Evolutionary conservation across 352 stramenopile species (phyloP).

Genomic region (Globisporangium echinulatum): DNA sequence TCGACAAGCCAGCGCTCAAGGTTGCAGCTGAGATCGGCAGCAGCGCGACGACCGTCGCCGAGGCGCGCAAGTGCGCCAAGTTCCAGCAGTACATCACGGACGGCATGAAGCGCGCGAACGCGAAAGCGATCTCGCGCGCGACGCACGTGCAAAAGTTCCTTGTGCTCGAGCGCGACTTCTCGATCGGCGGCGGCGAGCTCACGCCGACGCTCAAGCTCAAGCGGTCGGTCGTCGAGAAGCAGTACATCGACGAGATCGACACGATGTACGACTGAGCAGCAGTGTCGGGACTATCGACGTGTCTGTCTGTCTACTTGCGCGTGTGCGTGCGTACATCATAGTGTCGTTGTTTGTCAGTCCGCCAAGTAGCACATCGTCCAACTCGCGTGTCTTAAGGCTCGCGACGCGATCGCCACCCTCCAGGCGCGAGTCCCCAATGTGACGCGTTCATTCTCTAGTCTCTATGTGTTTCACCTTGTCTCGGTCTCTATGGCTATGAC

Average conservation of each 20-base stretch:
- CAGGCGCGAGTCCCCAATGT: too few species aligned
- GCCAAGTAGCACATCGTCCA: too few species aligned
- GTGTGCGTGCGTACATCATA: too few species aligned
- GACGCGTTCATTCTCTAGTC: too few species aligned
- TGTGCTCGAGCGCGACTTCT: slow-evolving; percentile 79
- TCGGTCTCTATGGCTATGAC: not conserved
- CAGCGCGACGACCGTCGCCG: slow-evolving; percentile 65
- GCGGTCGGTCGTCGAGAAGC: slow-evolving; percentile 77
- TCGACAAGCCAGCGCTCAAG: slow-evolving; percentile 68
- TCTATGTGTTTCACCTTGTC: too few species aligned
- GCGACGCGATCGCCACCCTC: too few species aligned
- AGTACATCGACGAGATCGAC: slow-evolving; percentile 86
- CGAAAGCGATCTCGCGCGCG: slow-evolving; percentile 38
- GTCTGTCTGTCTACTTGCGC: too few species aligned
- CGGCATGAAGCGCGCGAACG: slow-evolving; percentile 57
- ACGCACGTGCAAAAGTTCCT: slow-evolving; percentile 76
- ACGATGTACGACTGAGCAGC: slow-evolving; percentile 53
- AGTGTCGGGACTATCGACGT: too few species aligned
- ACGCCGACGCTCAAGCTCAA: slow-evolving; percentile 95
- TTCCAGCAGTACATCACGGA: slow-evolving; percentile 74
- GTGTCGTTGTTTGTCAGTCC: too few species aligned
- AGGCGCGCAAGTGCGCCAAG: slow-evolving; percentile 60
- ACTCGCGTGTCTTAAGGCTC: too few species aligned
- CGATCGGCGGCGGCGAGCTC: slow-evolving; percentile 81
- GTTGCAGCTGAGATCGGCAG: slow-evolving; percentile 56